These are phyloP conservation scores for Colletotrichum sp. DNA, from an alignment of 2,329 filamentous ascomycete genomes.

Conservation along the genomic window DNA sequence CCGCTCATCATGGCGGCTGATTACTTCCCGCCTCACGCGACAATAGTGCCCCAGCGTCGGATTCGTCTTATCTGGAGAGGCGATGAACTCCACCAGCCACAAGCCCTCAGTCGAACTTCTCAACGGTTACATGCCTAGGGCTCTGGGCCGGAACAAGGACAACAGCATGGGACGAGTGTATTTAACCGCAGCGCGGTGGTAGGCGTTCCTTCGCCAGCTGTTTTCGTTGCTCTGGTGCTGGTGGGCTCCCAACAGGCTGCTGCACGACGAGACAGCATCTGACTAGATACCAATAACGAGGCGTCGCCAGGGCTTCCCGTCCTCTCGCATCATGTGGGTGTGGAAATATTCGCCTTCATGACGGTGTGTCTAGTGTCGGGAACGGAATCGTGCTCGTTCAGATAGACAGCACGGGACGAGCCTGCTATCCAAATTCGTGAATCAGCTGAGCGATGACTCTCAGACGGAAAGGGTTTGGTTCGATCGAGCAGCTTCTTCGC, in stretches of 20 bases:
- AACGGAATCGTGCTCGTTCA: not conserved
- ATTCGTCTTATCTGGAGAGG: not conserved
- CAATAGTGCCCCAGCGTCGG: not conserved
- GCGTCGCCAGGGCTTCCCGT: not conserved
- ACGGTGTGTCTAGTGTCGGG: not conserved
- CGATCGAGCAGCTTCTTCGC: not conserved
- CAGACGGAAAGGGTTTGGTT: not conserved
- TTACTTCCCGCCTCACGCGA: not conserved
- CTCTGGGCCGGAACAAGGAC: not conserved
- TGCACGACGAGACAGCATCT: too few relatives aligned
- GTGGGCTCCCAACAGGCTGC: not conserved
- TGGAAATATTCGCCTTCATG: not conserved
- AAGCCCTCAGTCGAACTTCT: not conserved
- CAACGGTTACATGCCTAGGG: not conserved
- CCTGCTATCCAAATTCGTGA: not conserved
- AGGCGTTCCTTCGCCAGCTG: accelerated
- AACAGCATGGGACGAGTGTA: not conserved
- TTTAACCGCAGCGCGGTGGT: not conserved
- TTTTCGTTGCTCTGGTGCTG: not conserved
- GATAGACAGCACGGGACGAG: not conserved
- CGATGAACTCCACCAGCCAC: not conserved
- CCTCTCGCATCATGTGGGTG: not conserved
- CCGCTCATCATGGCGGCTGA: not conserved
- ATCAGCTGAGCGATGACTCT: not conserved
- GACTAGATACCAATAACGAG: accelerated